phyloP scores from a whole-genome alignment of 1,284 basidiomycete species.

The Termitomyces sp. region DNA sequence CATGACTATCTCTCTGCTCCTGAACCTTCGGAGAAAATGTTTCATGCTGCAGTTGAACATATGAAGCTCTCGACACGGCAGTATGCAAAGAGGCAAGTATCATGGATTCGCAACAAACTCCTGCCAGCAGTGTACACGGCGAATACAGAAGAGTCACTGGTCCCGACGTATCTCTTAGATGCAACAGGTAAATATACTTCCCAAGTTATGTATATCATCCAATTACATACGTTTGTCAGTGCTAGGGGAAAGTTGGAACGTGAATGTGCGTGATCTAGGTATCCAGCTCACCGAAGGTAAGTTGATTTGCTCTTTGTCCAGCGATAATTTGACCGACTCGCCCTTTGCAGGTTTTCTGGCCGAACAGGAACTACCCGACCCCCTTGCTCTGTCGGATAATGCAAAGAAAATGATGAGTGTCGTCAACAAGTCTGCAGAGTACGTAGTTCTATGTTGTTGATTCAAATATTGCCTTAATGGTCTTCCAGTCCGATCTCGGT shows the following conservation, averaged over 20 bases:
- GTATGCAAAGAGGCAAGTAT: slow-evolving; percentile 89
- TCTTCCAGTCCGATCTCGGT: slow-evolving; percentile 48
- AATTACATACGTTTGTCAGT: slow-evolving; percentile 29
- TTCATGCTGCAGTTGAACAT: slow-evolving; percentile 59
- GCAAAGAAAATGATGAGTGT: slow-evolving; percentile 49
- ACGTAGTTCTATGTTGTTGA: slow-evolving; percentile 19
- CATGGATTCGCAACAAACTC: slow-evolving; percentile 91
- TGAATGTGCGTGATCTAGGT: slow-evolving; percentile 49
- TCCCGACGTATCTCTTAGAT: slow-evolving; percentile 64
- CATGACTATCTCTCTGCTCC: slow-evolving; percentile 52
- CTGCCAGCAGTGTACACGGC: slow-evolving; percentile 67
- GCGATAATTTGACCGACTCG: not conserved
- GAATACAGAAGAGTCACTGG: slow-evolving; percentile 36
- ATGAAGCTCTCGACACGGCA: slow-evolving; percentile 89
- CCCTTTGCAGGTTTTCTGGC: slow-evolving; percentile 55
- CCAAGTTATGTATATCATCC: not conserved
- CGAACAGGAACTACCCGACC: slow-evolving; percentile 50
- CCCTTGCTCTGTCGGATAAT: slow-evolving; percentile 49
- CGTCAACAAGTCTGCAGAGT: slow-evolving; percentile 46
- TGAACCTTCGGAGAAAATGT: slow-evolving; percentile 39
- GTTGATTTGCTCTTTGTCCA: slow-evolving; percentile 8
- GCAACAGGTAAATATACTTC: slow-evolving; percentile 57
- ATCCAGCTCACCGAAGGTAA: slow-evolving; percentile 47
- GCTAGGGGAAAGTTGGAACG: slow-evolving; percentile 55
- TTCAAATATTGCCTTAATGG: not conserved